Evolutionary conservation across 768 basidiomycete species (phyloP).

Genomic region (Erythrobasidium yunnanense): DNA sequence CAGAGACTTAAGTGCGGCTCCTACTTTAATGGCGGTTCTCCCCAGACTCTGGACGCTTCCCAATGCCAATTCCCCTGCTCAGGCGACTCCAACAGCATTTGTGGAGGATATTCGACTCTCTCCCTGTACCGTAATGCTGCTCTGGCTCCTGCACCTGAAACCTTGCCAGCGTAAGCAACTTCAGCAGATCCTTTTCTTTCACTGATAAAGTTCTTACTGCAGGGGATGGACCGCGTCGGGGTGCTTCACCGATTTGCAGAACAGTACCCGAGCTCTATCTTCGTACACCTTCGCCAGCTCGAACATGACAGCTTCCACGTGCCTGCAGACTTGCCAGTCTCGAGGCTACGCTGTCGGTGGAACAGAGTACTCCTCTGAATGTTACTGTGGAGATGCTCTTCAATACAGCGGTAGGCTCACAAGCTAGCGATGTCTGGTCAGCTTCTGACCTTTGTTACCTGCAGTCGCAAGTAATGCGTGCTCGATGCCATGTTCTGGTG

Average conservation of each 20-base stretch:
- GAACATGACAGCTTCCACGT: conserved; percentile 12
- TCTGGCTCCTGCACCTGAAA: background rate
- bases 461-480: background rate
- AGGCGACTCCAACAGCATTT: background rate
- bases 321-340: background rate
- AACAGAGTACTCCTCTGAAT: conserved; percentile 9
- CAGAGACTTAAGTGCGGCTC: conserved; percentile 3
- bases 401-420: background rate
- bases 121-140: background rate
- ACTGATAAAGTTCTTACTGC: no score
- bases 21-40: conserved; percentile 10
- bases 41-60: background rate
- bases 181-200: background rate
- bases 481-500: conserved; percentile 14
- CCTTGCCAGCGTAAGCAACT: background rate
- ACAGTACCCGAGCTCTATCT: background rate
- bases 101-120: conserved; percentile 5
- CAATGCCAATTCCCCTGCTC: background rate
- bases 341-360: conserved; percentile 6
- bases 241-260: background rate
- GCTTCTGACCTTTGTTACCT: background rate
- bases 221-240: conserved; percentile 5
- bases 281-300: background rate
- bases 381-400: conserved; percentile 7
- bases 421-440: background rate